Evolutionary conservation across 208 protist genomes (phyloP), one percentile per base, ranked within the genome.

Genomic region (Tritrichomonas foetus): DNA sequence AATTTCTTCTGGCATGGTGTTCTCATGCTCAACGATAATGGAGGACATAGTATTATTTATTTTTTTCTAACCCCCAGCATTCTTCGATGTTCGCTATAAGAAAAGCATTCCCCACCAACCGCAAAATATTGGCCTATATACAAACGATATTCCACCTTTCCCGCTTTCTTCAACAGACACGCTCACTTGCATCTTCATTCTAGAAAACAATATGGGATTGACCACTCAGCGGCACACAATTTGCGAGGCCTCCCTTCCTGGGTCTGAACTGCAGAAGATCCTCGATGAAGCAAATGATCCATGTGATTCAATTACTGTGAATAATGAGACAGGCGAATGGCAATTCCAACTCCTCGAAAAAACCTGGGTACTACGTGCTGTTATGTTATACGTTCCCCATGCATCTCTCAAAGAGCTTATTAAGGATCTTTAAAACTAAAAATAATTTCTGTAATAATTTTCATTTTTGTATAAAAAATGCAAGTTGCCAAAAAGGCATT

Each of bases 121-220:
- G 57, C 41, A 44, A 36, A 57, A 57, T 20, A n/a, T 89, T 89
- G 78, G 78, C 14, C 22, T 89, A 20, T 89, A 57, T 57, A 89
- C 78, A 33, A 89, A 89, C 47, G 78, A 89, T 57, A 89, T 89
- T 89, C 78, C 78, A n/a, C 78, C 78, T 39, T 61, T 89, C 27
- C 78, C 78, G 39, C 78, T 89, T 57, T 55, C 78, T 47, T 57
- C 78, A 53, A 89, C 78, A 49, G 78, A 89, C 22, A 89, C 78
- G n/a, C 47, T 89, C 20, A 89, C 44, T 14, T 53, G 44, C 41
- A 36, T 11, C 20, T 89, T 89, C 30, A 57, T 57, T 1, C 41
- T 89, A 3, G 78, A 89, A 61, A 49, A 53, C 16, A 89, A 89
- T 57, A 14, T 39, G 39, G 78, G 78, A 5, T 89, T 53, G 11